Conservation (phyloP, 1,139 yeast species). For the Saccharomyces pastorianus region DNA sequence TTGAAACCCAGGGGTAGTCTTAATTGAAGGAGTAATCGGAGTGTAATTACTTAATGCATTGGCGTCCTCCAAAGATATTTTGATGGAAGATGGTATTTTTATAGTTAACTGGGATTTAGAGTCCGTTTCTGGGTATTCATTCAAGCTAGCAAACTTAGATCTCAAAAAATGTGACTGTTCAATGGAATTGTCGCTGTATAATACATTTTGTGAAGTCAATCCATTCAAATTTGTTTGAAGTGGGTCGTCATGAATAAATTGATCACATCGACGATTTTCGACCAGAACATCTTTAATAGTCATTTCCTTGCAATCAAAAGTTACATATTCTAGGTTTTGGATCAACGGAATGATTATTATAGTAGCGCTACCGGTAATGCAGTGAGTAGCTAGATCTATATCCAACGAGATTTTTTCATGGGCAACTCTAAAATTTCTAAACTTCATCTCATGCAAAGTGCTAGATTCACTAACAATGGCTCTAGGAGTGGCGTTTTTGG, state of each 20-base stretch:
- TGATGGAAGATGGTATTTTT: conserved; percentile 63
- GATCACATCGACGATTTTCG: conserved; percentile 46
- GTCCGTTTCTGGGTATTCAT: conserved; percentile 47
- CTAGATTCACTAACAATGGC: conserved; percentile 4
- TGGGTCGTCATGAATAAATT: conserved; percentile 45
- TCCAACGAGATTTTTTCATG: conserved; percentile 66
- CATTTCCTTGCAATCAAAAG: conserved; percentile 77
- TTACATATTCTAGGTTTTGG: conserved; percentile 47
- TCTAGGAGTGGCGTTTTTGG: conserved; percentile 11
- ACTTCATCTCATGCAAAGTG: conserved; percentile 11
- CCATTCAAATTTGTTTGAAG: conserved; percentile 17
- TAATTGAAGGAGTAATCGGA: conserved; percentile 37
- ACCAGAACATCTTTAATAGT: conserved; percentile 54
- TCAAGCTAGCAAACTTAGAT: conserved; percentile 54
- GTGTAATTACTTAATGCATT: conserved; percentile 41
- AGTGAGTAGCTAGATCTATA: conserved; percentile 49
- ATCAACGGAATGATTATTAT: conserved; percentile 69
- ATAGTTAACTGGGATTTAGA: conserved; percentile 64
- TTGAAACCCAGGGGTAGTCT: conserved; percentile 36
- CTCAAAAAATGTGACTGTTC: conserved; percentile 48
- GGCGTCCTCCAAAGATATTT: conserved; percentile 51
- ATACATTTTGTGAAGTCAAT: conserved; percentile 10
- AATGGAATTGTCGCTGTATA: conserved; percentile 23
- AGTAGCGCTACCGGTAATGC: conserved; percentile 70
- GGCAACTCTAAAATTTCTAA: conserved; percentile 43